Percentiles rank a stretch among this genome's conserved stretches.
Conservation (phyloP, 495 filamentous ascomycete species). For the Penicillium canariense region DNA sequence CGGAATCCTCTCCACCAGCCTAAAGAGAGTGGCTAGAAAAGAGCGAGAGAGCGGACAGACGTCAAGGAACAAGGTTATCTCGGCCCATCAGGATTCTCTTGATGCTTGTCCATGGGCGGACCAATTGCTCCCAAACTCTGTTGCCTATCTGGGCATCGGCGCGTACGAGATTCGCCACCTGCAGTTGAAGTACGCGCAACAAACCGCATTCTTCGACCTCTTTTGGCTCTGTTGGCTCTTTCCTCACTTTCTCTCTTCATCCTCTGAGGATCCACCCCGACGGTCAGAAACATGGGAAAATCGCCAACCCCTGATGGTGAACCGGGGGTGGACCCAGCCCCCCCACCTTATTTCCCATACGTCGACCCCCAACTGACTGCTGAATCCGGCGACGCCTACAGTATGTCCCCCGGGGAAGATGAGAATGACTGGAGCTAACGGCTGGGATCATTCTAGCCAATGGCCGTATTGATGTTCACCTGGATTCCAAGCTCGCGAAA, state of each 20-base stretch:
- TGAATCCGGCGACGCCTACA: slow-evolving; percentile 10
- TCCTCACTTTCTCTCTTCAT: background rate
- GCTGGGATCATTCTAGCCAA: slow-evolving; percentile 5
- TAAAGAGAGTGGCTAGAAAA: background rate
- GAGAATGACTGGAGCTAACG: background rate
- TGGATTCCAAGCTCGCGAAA: slow-evolving; percentile 23
- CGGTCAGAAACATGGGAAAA: slow-evolving; percentile 5
- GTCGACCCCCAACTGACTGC: slow-evolving; percentile 15
- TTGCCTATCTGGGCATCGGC: slow-evolving; percentile 1
- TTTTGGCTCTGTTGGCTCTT: background rate
- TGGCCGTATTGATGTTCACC: slow-evolving; percentile 24
- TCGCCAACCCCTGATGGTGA: slow-evolving; percentile 1
- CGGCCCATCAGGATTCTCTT: background rate
- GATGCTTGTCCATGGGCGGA: background rate
- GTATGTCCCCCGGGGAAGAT: background rate
- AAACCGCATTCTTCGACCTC: background rate
- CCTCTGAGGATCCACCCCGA: background rate
- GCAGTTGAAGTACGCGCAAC: background rate
- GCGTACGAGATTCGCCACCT: slow-evolving; percentile 13
- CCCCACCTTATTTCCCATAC: slow-evolving; percentile 15
- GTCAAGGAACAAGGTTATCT: slow-evolving; percentile 1
- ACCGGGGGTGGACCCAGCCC: background rate
- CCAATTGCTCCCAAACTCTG: background rate
- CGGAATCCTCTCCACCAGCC: background rate
- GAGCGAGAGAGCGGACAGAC: background rate